These are phyloP conservation scores for Cyanodermella asteris DNA, from an alignment of 2,329 filamentous ascomycete species.

Conservation along the genomic window DNA sequence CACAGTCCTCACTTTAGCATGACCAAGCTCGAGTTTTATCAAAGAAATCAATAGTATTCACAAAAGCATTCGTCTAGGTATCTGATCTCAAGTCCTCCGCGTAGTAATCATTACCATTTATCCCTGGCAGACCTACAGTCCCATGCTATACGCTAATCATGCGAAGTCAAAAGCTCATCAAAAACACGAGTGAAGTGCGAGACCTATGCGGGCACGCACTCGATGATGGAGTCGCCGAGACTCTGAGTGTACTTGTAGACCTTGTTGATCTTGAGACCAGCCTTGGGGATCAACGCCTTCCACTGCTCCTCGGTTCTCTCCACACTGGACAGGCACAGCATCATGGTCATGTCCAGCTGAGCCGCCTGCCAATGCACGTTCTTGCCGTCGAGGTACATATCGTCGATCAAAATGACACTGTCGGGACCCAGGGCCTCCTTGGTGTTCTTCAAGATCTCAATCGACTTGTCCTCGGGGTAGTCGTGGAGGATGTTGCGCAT, in stretches of 20 bases:
- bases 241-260: slow-evolving; percentile 3
- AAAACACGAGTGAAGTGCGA: too few relatives aligned
- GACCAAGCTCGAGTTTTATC: too few relatives aligned
- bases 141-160: too few relatives aligned
- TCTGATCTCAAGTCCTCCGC: too few relatives aligned
- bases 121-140: too few relatives aligned
- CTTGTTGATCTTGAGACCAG: slow-evolving; percentile 4
- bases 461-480: slow-evolving; percentile 3
- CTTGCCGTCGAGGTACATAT: slow-evolving; percentile 4
- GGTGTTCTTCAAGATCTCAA: slow-evolving; percentile 2
- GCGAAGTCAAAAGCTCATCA: too few relatives aligned
- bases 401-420: slow-evolving; percentile 7
- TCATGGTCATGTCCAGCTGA: slow-evolving; percentile 8
- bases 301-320: slow-evolving; percentile 9
- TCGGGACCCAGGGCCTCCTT: slow-evolving; percentile 3
- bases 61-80: too few relatives aligned
- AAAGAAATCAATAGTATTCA: too few relatives aligned
- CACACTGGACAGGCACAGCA: slow-evolving; percentile 10
- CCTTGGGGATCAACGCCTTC: slow-evolving; percentile 2
- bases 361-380: slow-evolving; percentile 4
- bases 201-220: slow-evolving; percentile 1
- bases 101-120: too few relatives aligned
- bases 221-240: slow-evolving; percentile 2
- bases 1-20: too few relatives aligned
- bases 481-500: slow-evolving; percentile 11